Base-by-base conservation (phyloP, 441 rosid genomes). In the Eruca vesicaria region DNA sequence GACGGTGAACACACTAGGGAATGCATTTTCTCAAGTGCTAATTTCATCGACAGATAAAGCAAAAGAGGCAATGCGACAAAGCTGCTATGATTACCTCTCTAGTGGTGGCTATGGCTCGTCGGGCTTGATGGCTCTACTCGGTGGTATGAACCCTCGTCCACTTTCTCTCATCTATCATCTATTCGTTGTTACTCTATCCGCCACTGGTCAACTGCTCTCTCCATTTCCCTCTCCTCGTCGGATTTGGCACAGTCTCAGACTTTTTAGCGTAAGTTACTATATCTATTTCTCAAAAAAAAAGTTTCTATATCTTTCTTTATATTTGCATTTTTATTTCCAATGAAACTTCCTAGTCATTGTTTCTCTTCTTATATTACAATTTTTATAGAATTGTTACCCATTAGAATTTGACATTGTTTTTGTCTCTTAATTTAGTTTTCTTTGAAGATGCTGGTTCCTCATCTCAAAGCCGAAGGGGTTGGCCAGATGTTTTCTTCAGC, bases 111-210 rank as follows among this genome's bases (percentile, higher is more conserved):
- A 55, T 43, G 70, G 75, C 48, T 78, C 87, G 14, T 72, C 78
- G 0, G 88, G 84, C 21, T 72, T 84, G 52, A 81, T 86, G 75
- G 75, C 86, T 72, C 56, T 87, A 41, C 82, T 87, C 8, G 84
- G 89, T 0, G 89, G 88, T 63, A 78, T 87, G 72, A 86, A 86
- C 48, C 91, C 91, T 32, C 67, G 73, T 2, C 89, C 91, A 0
- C 43, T 81, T 36, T 83, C 80, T 77, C 73, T 86, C 38, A 82
- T 83, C 48, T 84, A 75, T 65, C 87, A 84, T 76, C 81, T 86
- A 64, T 83, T 67, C 16, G 84, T 75, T 8, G 84, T 84, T 23
- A 84, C 86, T 6, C 52, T 81, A 11, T 80, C 78, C 43, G 81
- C 88, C 58, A 82, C 86, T 16, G 88, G 79, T 6, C 81, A 78